Conservation (phyloP, 257 asterid genomes). For the Ocimum tenuiflorum region DNA sequence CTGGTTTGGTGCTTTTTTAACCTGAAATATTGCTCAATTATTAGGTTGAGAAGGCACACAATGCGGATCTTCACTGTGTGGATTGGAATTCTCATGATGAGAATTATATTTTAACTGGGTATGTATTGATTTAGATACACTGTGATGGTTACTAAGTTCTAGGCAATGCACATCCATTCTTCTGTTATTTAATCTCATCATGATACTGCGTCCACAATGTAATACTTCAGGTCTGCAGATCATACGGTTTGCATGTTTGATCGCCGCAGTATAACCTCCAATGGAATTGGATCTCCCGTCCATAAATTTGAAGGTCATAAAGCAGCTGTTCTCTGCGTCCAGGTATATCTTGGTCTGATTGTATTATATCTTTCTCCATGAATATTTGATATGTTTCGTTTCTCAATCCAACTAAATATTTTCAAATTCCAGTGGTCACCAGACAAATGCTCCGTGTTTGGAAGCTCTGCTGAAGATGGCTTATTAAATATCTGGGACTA, state of each 20-base stretch:
- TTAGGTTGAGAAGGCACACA: constrained; percentile 94
- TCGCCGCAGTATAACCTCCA: constrained; percentile 67
- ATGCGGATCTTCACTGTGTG: constrained; percentile 96
- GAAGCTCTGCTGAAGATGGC: constrained; percentile 97
- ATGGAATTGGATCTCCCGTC: constrained; percentile 69
- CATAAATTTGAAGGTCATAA: constrained; percentile 77
- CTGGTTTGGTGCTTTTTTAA: constrained; percentile 18
- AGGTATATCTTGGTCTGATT: constrained; percentile 40
- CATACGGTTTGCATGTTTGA: constrained; percentile 87
- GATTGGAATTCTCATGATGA: constrained; percentile 95
- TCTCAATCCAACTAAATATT: constrained; percentile 9
- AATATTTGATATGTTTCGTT: neutral
- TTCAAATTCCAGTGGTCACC: constrained; percentile 79
- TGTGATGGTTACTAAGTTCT: constrained; percentile 2
- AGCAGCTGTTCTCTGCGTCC: constrained; percentile 92
- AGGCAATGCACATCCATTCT: neutral
- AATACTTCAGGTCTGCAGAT: constrained; percentile 77
- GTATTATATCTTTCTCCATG: neutral
- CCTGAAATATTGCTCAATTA: constrained; percentile 17
- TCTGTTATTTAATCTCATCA: constrained; percentile 18
- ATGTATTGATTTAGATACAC: constrained; percentile 11
- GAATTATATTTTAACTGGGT: constrained; percentile 90
- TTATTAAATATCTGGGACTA: constrained; percentile 88
- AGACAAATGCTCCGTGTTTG: constrained; percentile 77
- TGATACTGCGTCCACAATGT: constrained; percentile 10